These are phyloP conservation scores for Globisporangium nodosum DNA, from an alignment of 352 stramenopile species.

Conservation along the genomic window DNA sequence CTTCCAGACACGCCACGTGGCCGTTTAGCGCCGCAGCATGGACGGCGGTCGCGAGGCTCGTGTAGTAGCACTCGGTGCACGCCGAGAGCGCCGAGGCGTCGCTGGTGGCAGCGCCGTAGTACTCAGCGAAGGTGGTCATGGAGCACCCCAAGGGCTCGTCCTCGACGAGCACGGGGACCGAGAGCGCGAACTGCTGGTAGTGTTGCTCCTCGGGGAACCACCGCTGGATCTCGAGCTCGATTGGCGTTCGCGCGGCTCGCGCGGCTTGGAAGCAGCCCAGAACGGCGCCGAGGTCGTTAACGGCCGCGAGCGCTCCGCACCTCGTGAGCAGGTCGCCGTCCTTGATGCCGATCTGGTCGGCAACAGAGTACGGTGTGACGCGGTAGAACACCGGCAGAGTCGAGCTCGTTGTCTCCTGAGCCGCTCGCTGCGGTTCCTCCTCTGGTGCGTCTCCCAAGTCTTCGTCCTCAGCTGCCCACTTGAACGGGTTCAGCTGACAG, in stretches of 20 bases:
- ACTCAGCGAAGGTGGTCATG: constrained; percentile 48
- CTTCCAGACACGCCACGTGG: constrained; percentile 46
- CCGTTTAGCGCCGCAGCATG: constrained; percentile 53
- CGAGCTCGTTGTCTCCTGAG: neutral
- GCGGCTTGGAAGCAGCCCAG: constrained; percentile 13
- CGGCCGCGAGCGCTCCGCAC: constrained; percentile 24
- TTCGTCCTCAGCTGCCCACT: constrained; percentile 21
- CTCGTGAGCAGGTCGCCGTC: constrained; percentile 45
- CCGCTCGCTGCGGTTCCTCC: neutral
- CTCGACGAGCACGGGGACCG: constrained; percentile 6
- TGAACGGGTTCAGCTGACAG: constrained; percentile 57
- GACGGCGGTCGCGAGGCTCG: constrained; percentile 38
- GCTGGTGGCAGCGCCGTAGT: constrained; percentile 26
- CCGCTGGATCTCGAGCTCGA: constrained; percentile 36
- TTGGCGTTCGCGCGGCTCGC: constrained; percentile 6
- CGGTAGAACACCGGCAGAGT: constrained; percentile 36
- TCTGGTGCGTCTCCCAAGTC: neutral
- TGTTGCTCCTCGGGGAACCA: constrained; percentile 37
- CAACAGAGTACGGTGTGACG: constrained; percentile 23
- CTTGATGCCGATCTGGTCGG: constrained; percentile 23
- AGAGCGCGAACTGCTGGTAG: constrained; percentile 31
- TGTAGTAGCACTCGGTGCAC: constrained; percentile 59
- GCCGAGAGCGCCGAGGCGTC: neutral
- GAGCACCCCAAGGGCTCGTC: constrained; percentile 31
- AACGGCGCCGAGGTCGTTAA: constrained; percentile 14